Base-by-base conservation (phyloP, 306 rosid genomes). In the Gillenia trifoliata region DNA sequence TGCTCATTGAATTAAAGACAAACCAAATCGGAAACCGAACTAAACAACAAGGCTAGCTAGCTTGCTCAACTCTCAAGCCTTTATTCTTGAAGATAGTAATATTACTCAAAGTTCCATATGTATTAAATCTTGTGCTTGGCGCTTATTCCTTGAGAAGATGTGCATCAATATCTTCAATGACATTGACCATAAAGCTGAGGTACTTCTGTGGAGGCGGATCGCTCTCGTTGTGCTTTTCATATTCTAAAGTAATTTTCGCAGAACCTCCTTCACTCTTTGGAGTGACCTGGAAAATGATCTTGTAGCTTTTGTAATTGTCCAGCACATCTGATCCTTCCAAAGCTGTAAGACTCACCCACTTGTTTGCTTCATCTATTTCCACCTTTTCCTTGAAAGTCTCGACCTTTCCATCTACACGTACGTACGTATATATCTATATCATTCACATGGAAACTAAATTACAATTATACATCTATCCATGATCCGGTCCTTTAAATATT, bases 361-460 rank as follows among this genome's bases (percentile, higher is more conserved):
- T 45, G 54, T 41, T 75, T 29, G 47, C 77, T 40, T 75, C 84
- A 55, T 80, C 79, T 3, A 61, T 60, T 10, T 74, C 84, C 8
- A 75, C 36, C 77, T 55, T 69, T 72, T 75, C 84, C 54, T 75
- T 80, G 31, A 75, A 40, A 15, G 23, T 13, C 29, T 69, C 62
- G 3, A 33, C 68, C 29, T 23, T 47, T 69, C 75, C 59, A 52
- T 20, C 57, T 52, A 7, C 57, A 52, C 54, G 41, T n/a, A n/a
- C n/a, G n/a, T n/a, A n/a, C n/a, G n/a, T 36, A 36, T 36, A 36
- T 36, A 36, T 3, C 7, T 36, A 36, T 36, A 36, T n/a, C n/a
- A n/a, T n/a, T 36, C 41, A 36, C 11, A 36, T 36, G 11, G 41
- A 36, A 36, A n/a, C n/a, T n/a, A n/a, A 8, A 36, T 0, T 36